A percentile compares a stretch with the other conserved stretches of the same genome.
These are phyloP conservation scores for Aspergillus versicolor DNA, from an alignment of 2,329 filamentous ascomycete genomes.

Conservation along the genomic window DNA sequence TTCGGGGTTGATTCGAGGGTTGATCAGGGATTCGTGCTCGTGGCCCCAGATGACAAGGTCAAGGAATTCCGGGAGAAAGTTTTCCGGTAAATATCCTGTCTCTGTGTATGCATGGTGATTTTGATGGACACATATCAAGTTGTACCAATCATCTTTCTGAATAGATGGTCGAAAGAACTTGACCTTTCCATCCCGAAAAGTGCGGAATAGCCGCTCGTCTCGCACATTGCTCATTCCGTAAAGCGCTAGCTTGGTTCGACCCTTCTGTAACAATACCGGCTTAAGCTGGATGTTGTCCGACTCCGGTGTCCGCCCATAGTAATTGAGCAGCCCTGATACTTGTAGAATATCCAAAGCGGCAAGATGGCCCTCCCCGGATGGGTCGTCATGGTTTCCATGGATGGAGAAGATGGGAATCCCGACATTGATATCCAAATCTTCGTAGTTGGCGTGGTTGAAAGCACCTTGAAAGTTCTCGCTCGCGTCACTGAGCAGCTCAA, in stretches of 20 bases:
- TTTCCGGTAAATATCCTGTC: slow-evolving; percentile 92
- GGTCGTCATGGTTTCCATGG: slow-evolving; percentile 97
- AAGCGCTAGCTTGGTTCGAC: slow-evolving; percentile 83
- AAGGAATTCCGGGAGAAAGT: slow-evolving; percentile 85
- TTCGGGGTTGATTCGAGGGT: slow-evolving; percentile 78
- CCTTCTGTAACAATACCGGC: slow-evolving; percentile 90
- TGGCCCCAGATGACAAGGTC: slow-evolving; percentile 96
- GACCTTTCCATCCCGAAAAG: slow-evolving; percentile 88
- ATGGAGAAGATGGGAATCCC: slow-evolving; percentile 98
- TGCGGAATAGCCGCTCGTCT: slow-evolving; percentile 90
- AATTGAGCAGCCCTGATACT: slow-evolving; percentile 88
- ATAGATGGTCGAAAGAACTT: slow-evolving; percentile 84
- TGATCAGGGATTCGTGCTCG: slow-evolving; percentile 92
- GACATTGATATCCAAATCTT: slow-evolving; percentile 95
- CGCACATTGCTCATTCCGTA: slow-evolving; percentile 96
- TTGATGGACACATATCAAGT: slow-evolving; percentile 90
- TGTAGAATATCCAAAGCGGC: slow-evolving; percentile 90
- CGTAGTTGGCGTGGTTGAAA: slow-evolving; percentile 95
- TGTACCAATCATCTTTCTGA: slow-evolving; percentile 90
- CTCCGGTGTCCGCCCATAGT: slow-evolving; percentile 88
- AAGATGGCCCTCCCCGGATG: slow-evolving; percentile 90
- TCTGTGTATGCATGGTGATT: slow-evolving; percentile 91
- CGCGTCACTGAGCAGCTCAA: slow-evolving; percentile 92
- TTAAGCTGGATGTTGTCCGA: slow-evolving; percentile 92
- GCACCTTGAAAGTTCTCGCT: slow-evolving; percentile 86